Percentiles rank a stretch among this genome's conserved stretches.
These are phyloP conservation scores for Coemansia sp. DNA, from an alignment of 192 early-diverging fungal genomes.

Conservation along the genomic window DNA sequence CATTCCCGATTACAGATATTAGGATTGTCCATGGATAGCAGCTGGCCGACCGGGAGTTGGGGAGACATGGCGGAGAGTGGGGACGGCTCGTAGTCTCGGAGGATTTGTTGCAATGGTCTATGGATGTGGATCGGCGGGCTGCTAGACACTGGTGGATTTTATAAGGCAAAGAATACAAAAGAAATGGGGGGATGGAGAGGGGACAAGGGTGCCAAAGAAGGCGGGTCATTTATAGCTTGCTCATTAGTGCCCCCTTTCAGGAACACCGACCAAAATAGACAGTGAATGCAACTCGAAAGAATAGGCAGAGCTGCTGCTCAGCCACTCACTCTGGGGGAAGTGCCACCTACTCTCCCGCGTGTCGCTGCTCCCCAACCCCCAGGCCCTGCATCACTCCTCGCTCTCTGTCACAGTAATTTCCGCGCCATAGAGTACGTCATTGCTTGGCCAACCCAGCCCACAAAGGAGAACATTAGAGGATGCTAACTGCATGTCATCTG, in stretches of 20 bases:
- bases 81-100: neutral
- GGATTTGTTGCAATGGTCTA: neutral
- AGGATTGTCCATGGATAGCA: neutral
- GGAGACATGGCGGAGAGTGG: neutral
- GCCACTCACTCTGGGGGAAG: neutral
- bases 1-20: conserved; percentile 10
- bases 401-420: neutral
- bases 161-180: neutral
- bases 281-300: neutral
- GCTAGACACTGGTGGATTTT: neutral
- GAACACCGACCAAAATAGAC: neutral
- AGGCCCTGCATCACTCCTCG: neutral
- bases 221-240: neutral
- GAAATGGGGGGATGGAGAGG: neutral
- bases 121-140: neutral
- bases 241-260: neutral
- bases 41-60: neutral
- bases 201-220: neutral
- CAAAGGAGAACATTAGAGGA: neutral
- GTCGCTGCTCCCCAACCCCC: neutral
- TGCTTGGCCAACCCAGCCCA: neutral
- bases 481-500: neutral
- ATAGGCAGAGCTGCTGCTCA: neutral
- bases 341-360: neutral
- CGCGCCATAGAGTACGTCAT: neutral